A percentile compares a stretch with the other conserved stretches of the same genome.
phyloP scores from a whole-genome alignment of 2,329 filamentous ascomycete genomes.

The Talaromyces amestolkiae region DNA sequence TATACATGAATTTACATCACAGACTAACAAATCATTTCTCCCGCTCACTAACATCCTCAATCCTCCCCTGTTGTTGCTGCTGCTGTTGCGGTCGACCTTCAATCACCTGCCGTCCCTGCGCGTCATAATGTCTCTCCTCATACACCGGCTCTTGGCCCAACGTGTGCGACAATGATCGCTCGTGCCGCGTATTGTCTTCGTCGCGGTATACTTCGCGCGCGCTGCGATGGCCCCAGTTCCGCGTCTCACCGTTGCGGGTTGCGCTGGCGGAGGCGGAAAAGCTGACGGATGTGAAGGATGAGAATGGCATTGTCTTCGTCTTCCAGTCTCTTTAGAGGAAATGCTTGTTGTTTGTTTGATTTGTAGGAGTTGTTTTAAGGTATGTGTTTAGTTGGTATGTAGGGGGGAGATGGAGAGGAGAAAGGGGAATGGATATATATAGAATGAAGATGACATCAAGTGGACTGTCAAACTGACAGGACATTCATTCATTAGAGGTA shows the following conservation, averaged over 20 bases:
- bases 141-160: conserved; percentile 17
- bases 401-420: no score
- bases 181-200: conserved; percentile 11
- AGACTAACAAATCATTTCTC: neutral
- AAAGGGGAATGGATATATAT: no score
- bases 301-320: conserved; percentile 10
- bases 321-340: neutral
- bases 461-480: no score
- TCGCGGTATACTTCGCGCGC: conserved; percentile 13
- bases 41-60: conserved; percentile 17
- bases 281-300: conserved; percentile 14
- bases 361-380: neutral
- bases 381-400: no score
- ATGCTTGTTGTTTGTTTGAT: neutral
- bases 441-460: no score
- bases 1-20: neutral
- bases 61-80: neutral
- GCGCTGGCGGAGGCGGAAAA: conserved; percentile 2
- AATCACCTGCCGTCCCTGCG: conserved; percentile 12
- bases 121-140: conserved; percentile 18
- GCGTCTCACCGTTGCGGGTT: conserved; percentile 14
- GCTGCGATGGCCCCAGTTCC: conserved; percentile 17
- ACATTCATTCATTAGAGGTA: no score
- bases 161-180: conserved; percentile 13
- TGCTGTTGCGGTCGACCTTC: neutral